Evolutionary conservation across 108 stramenopile species (phyloP).

Genomic region (Cyclotella cryptica): DNA sequence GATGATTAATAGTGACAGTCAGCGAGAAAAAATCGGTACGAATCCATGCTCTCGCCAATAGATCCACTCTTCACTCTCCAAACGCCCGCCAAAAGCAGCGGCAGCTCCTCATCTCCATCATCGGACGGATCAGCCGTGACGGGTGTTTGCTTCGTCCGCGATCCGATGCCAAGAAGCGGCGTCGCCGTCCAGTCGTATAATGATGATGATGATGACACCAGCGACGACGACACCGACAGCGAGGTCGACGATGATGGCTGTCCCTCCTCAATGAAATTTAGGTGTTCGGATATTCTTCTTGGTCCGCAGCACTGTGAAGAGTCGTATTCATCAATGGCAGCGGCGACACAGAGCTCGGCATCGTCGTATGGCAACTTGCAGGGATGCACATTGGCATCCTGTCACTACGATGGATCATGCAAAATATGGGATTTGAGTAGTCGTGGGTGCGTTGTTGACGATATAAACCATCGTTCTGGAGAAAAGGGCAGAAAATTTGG

Average conservation of each 20-base stretch:
- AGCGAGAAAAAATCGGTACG: too few relatives aligned
- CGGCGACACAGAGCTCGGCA: slow-evolving; percentile 45
- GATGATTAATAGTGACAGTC: too few relatives aligned
- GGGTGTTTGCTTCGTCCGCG: slow-evolving; percentile 48
- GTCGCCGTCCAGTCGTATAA: neutral
- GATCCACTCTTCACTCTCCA: slow-evolving; percentile 51
- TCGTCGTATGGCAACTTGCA: slow-evolving; percentile 35
- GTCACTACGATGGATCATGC: slow-evolving; percentile 46
- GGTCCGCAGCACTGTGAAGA: slow-evolving; percentile 10
- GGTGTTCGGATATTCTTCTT: slow-evolving; percentile 46
- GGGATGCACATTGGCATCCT: slow-evolving; percentile 48
- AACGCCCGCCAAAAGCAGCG: slow-evolving; percentile 3
- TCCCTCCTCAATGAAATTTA: slow-evolving; percentile 27
- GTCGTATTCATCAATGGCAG: neutral
- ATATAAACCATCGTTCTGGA: slow-evolving; percentile 9
- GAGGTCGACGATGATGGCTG: slow-evolving; percentile 23
- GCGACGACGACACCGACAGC: neutral
- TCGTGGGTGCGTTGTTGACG: slow-evolving; percentile 37
- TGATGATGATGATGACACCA: neutral
- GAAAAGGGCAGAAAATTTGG: slow-evolving; percentile 16
- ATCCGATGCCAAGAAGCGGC: slow-evolving; percentile 8
- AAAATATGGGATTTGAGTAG: slow-evolving; percentile 58
- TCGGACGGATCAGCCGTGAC: slow-evolving; percentile 28
- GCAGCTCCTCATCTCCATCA: neutral
- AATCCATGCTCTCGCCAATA: slow-evolving; percentile 18